These are phyloP conservation scores for Aureobasidium zeae DNA, from an alignment of 2,329 filamentous ascomycete species.

Conservation along the genomic window DNA sequence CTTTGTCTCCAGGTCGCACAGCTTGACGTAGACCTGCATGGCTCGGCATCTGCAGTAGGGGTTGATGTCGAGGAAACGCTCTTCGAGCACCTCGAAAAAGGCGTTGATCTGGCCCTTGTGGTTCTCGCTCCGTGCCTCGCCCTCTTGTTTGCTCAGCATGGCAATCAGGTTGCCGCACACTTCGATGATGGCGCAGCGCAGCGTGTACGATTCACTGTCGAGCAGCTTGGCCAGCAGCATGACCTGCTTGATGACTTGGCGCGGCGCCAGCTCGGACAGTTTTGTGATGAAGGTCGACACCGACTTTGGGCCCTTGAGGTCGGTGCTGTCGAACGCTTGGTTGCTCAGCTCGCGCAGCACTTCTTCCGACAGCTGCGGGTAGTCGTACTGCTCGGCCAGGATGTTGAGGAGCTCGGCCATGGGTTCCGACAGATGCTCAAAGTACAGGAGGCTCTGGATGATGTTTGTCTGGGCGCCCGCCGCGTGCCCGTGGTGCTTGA, in stretches of 20 bases:
- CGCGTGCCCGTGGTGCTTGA: constrained; percentile 95
- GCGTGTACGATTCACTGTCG: constrained; percentile 93
- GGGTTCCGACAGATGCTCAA: constrained; percentile 95
- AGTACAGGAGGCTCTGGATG: constrained; percentile 94
- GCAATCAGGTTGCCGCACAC: constrained; percentile 92
- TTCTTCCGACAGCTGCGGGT: constrained; percentile 88
- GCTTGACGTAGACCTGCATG: constrained; percentile 84
- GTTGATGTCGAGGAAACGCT: constrained; percentile 92
- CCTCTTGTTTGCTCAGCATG: constrained; percentile 78
- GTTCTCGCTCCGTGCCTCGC: constrained; percentile 71
- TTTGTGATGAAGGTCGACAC: constrained; percentile 90
- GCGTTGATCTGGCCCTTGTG: constrained; percentile 92
- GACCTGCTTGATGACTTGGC: constrained; percentile 95
- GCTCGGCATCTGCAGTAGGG: constrained; percentile 88
- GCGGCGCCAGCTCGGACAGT: constrained; percentile 82
- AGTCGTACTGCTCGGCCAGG: constrained; percentile 92
- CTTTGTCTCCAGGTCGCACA: constrained; percentile 92
- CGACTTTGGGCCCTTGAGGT: constrained; percentile 89
- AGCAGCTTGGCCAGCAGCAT: constrained; percentile 87
- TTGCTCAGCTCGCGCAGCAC: constrained; percentile 89
- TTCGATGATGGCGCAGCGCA: constrained; percentile 88
- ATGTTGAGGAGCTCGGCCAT: constrained; percentile 99
- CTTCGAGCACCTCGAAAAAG: constrained; percentile 93
- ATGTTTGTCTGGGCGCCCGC: constrained; percentile 97
- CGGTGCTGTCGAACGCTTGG: constrained; percentile 96